These are phyloP conservation scores for Rhodotorula sp. DNA, from an alignment of 1,284 basidiomycete genomes.

Conservation along the genomic window DNA sequence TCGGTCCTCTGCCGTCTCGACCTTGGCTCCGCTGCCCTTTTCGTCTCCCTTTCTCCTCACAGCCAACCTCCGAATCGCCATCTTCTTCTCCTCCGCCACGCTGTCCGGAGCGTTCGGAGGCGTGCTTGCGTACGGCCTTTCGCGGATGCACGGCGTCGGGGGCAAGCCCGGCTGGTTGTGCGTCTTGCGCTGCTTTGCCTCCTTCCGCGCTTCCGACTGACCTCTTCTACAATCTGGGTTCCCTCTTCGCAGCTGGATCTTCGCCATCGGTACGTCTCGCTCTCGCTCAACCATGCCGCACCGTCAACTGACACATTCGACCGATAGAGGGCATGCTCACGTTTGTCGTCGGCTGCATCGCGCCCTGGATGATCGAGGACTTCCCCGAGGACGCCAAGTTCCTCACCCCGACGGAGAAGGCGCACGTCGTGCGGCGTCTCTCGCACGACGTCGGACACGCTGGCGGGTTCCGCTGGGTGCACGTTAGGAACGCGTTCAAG, in stretches of 20 bases:
- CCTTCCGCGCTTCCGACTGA: not conserved
- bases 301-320: not conserved
- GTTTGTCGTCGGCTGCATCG: conserved; percentile 49
- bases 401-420: conserved; percentile 46
- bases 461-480: conserved; percentile 47
- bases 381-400: conserved; percentile 53
- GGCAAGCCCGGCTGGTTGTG: conserved; percentile 33
- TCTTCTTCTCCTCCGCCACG: conserved; percentile 57
- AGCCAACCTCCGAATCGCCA: conserved; percentile 50
- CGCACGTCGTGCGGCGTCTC: conserved; percentile 51
- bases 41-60: too few species aligned
- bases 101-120: conserved; percentile 53
- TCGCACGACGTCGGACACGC: conserved; percentile 51
- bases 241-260: conserved; percentile 42
- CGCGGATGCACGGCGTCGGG: conserved; percentile 33
- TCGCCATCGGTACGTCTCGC: conserved; percentile 46
- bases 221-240: too few species aligned
- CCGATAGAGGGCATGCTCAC: conserved; percentile 54
- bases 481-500: conserved; percentile 47
- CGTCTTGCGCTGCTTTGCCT: not conserved
- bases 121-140: conserved; percentile 27
- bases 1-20: too few species aligned
- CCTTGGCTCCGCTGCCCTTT: too few species aligned
- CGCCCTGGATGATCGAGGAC: conserved; percentile 50
- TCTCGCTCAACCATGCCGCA: too few species aligned